Base-by-base conservation (phyloP, 1,139 yeast genomes). In the Geotrichum aggregatum region DNA sequence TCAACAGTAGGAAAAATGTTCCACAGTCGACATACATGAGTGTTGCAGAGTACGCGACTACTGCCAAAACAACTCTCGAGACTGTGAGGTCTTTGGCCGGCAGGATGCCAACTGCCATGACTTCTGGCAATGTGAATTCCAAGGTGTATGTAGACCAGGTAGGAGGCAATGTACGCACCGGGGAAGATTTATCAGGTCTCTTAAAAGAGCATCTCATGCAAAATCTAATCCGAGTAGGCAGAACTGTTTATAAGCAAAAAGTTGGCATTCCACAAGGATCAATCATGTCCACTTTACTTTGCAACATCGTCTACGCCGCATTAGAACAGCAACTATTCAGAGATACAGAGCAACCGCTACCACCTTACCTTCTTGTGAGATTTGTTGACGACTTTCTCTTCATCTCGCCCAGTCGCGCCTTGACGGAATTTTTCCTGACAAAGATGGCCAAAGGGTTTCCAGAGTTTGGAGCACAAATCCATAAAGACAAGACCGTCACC, bases 211-310 rank as follows among this genome's bases (percentile, higher is more conserved):
- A 81, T 54, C 58, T 82, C 26, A 62, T 61, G 2, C 60, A 68
- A 7, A 72, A 79, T 0, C 64, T 72, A 0, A 63, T 82, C 0
- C 63, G 61, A 34, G 64, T 73, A 1, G 66, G 68, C 2, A 63
- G 64, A 0, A 60, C 60, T 1, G 67, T 70, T 2, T 80, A 69
- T 57, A 66, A 67, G 26, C 73, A 95, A 54, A 76, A 69, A 39
- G 68, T 73, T 10, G 98, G 98, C 0, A 76, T 92, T 0, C 92
- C 86, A 50, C 98, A 92, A 68, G 98, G 98, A 0, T 80, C 88
- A 6, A 81, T 84, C 0, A 68, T 91, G 14, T 94, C 96, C 59
- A 77, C 87, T 0, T 71, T 82, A 1, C 73, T 92, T 36, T 89
- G 96, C 59, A 87, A 89, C 59, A 63, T 89, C 3, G 79, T 87